Evolutionary conservation across 2,329 filamentous ascomycete genomes (phyloP).

Genomic region (Sarocladium brachiariae): DNA sequence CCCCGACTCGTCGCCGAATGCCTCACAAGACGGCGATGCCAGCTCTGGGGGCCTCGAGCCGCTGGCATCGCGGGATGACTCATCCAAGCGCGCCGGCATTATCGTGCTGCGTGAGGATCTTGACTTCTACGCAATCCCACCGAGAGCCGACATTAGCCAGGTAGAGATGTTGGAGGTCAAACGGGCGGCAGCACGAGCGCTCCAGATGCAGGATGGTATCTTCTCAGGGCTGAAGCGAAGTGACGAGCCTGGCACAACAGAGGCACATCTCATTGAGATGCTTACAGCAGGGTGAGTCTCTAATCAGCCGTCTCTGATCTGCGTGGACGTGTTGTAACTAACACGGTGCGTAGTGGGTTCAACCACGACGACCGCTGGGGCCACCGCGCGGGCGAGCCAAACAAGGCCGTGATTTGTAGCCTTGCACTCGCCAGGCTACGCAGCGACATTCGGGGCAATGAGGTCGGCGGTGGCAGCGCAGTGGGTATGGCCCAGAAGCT

Average conservation of each 20-base stretch:
- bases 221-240: slow-evolving; percentile 93
- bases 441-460: slow-evolving; percentile 81
- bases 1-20: slow-evolving; percentile 62
- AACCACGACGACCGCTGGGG: slow-evolving; percentile 95
- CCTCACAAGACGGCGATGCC: slow-evolving; percentile 55
- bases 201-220: slow-evolving; percentile 86
- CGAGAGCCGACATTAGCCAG: slow-evolving; percentile 73
- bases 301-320: background rate
- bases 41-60: slow-evolving; percentile 58
- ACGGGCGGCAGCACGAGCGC: slow-evolving; percentile 77
- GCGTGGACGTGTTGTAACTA: slow-evolving; percentile 7
- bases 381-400: slow-evolving; percentile 92
- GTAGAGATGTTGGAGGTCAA: slow-evolving; percentile 95
- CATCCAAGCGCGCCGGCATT: slow-evolving; percentile 88
- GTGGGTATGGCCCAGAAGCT: slow-evolving; percentile 99
- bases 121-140: slow-evolving; percentile 95
- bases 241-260: slow-evolving; percentile 91
- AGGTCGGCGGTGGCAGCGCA: slow-evolving; percentile 54
- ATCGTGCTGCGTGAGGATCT: slow-evolving; percentile 94
- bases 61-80: slow-evolving; percentile 62
- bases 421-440: slow-evolving; percentile 86
- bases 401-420: slow-evolving; percentile 97
- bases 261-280: slow-evolving; percentile 99
- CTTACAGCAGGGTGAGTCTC: slow-evolving; percentile 82
- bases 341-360: slow-evolving; percentile 62